These are phyloP conservation scores for Pseudopyricularia cyperi DNA, from an alignment of 2,329 filamentous ascomycete genomes.

Conservation along the genomic window DNA sequence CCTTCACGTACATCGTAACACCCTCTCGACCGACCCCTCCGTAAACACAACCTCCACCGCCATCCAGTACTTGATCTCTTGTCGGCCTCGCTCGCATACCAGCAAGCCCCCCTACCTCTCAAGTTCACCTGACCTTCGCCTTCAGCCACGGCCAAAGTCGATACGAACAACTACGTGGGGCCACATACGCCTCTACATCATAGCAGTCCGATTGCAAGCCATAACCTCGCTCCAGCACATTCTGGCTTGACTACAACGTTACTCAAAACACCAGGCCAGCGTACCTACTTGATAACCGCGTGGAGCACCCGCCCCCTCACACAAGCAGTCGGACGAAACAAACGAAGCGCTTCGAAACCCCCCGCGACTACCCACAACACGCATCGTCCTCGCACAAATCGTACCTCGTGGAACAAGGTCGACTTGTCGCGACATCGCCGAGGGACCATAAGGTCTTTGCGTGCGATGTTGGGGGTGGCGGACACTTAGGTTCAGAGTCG, in stretches of 20 bases:
- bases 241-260: background rate
- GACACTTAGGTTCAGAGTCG: slow-evolving; percentile 12
- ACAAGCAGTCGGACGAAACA: background rate
- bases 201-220: background rate
- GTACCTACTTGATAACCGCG: background rate
- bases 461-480: slow-evolving; percentile 33
- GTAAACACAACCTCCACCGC: no score
- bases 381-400: background rate
- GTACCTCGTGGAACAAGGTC: background rate
- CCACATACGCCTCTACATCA: background rate
- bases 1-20: no score
- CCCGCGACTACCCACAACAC: background rate
- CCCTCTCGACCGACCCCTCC: no score
- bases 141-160: no score
- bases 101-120: no score
- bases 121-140: no score
- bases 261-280: background rate
- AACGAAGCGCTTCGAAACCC: no score
- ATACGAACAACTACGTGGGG: background rate
- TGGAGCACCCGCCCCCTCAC: background rate
- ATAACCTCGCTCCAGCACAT: background rate
- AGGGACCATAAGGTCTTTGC: slow-evolving; percentile 18
- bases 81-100: no score
- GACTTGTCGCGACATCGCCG: slow-evolving; percentile 8
- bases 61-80: no score